phyloP scores from a whole-genome alignment of 148 eudicot genomes.

The Chenopodium album region DNA sequence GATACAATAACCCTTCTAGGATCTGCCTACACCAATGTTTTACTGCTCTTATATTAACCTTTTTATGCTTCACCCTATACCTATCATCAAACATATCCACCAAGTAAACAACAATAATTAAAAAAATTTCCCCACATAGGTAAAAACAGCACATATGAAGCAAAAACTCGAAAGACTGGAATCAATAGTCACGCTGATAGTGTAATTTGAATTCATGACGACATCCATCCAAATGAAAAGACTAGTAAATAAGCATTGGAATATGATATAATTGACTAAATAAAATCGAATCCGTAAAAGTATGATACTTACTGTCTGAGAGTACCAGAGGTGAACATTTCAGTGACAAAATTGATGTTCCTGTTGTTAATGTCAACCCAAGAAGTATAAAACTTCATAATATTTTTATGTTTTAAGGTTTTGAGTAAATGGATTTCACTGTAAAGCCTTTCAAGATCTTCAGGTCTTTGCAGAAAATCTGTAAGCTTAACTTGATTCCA shows the following conservation, averaged over 20 bases:
- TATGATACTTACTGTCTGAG: constrained; percentile 37
- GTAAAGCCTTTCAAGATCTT: constrained; percentile 41
- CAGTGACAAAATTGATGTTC: constrained; percentile 41
- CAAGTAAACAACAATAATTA: background rate
- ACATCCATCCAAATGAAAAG: no score
- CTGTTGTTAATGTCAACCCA: constrained; percentile 42
- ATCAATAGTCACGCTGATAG: no score
- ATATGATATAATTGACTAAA: background rate
- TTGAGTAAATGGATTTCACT: constrained; percentile 40
- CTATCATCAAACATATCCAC: constrained; percentile 15
- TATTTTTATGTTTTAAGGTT: constrained; percentile 39
- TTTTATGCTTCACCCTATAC: constrained; percentile 45
- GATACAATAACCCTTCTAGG: constrained; percentile 36
- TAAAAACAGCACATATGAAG: background rate
- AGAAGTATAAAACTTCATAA: constrained; percentile 42
- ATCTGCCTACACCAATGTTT: constrained; percentile 53
- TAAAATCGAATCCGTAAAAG: background rate
- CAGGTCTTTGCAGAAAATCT: constrained; percentile 42
- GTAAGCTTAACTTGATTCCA: constrained; percentile 40
- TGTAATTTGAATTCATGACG: no score
- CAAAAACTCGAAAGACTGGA: background rate
- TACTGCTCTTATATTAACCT: constrained; percentile 45
- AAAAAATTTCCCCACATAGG: background rate
- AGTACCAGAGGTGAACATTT: constrained; percentile 47
- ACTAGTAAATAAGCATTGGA: background rate